Evolutionary conservation across 441 rosid genomes (phyloP).

Genomic region (Pelargonium myrrhifolium): DNA sequence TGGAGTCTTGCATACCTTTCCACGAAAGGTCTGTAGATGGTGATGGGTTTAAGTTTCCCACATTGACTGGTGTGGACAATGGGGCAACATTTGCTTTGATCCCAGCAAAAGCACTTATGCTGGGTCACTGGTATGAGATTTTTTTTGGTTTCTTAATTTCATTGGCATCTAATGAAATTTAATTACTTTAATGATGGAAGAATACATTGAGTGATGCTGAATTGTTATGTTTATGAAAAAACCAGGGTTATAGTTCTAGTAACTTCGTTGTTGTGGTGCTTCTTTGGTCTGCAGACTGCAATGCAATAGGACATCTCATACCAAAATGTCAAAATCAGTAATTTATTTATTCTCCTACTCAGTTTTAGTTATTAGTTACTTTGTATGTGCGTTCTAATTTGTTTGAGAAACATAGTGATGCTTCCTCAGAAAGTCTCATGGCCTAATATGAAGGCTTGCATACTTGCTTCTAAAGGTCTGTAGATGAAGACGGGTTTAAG

Average conservation of each 20-base stretch:
- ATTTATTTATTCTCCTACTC: too few species aligned
- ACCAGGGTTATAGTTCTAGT: background rate
- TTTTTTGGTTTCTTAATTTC: too few species aligned
- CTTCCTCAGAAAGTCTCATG: slow-evolving; percentile 40
- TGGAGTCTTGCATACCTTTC: slow-evolving; percentile 47
- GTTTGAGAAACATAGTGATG: slow-evolving; percentile 32
- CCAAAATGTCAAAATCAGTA: too few species aligned
- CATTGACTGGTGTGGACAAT: too few species aligned
- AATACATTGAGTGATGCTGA: too few species aligned
- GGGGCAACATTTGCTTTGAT: too few species aligned
- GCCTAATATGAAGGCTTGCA: slow-evolving; percentile 42
- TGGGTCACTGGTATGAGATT: too few species aligned
- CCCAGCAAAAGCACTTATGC: too few species aligned
- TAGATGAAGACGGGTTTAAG: slow-evolving; percentile 33
- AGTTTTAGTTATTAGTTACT: too few species aligned
- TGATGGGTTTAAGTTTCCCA: slow-evolving; percentile 21
- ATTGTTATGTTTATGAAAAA: background rate
- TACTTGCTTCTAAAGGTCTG: slow-evolving; percentile 48
- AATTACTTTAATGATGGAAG: background rate
- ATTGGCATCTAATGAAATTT: too few species aligned
- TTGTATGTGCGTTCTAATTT: too few species aligned
- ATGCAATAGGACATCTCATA: background rate
- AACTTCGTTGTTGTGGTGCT: background rate
- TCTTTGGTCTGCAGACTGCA: background rate
- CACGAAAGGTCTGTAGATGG: slow-evolving; percentile 42